Conservation (phyloP, 306 rosid genomes). For the Quercus gilva region DNA sequence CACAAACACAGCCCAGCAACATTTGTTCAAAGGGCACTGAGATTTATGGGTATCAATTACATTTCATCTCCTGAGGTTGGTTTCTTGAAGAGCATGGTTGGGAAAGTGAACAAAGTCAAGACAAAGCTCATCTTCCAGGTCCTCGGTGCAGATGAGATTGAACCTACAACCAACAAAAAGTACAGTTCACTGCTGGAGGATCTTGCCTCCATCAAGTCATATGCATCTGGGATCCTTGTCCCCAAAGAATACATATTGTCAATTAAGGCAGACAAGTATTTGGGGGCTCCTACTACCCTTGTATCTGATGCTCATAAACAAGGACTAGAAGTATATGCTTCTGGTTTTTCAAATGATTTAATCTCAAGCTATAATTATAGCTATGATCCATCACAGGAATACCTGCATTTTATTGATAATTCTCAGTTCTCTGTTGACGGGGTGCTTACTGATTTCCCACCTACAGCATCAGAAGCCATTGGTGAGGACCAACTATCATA, state of each 20-base stretch:
- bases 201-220: slow-evolving; percentile 49
- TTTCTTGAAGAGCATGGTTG: slow-evolving; percentile 57
- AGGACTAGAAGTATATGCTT: slow-evolving; percentile 84
- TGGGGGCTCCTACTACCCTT: slow-evolving; percentile 55
- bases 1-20: slow-evolving; percentile 27
- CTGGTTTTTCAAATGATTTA: slow-evolving; percentile 75
- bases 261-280: slow-evolving; percentile 37
- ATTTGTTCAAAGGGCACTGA: slow-evolving; percentile 29
- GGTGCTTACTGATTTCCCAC: slow-evolving; percentile 68
- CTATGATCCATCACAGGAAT: slow-evolving; percentile 70
- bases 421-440: slow-evolving; percentile 75
- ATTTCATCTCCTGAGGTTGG: slow-evolving; percentile 73
- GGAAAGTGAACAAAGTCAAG: slow-evolving; percentile 36
- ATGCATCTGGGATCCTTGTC: slow-evolving; percentile 78
- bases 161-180: slow-evolving; percentile 52
- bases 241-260: slow-evolving; percentile 79
- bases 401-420: slow-evolving; percentile 61
- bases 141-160: slow-evolving; percentile 38
- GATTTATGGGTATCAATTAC: slow-evolving; percentile 20
- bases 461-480: slow-evolving; percentile 71
- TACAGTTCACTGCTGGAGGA: slow-evolving; percentile 52
- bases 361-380: slow-evolving; percentile 52
- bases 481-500: slow-evolving; percentile 46
- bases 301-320: slow-evolving; percentile 75
- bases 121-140: slow-evolving; percentile 66